Base-by-base conservation (phyloP, 805 yeast genomes). In the Saturnispora kantuleensis region DNA sequence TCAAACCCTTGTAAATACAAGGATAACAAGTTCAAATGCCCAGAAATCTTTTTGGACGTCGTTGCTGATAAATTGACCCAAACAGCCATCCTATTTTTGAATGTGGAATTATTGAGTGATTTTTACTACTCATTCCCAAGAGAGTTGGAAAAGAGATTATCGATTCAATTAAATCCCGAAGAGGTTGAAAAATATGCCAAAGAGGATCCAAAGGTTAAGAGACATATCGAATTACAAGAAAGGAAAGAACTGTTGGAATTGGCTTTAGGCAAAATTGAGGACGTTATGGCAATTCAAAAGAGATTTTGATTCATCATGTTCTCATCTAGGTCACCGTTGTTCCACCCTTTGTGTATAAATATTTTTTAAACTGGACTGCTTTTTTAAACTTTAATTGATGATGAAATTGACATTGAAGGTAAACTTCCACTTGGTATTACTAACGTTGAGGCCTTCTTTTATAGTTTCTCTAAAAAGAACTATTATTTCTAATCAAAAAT, bases 51-150 rank as follows among this genome's bases (percentile, higher is more conserved):
- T 53, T 69, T 93, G 59, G 95, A 87, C 58, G 95, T 87, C 2
- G 96, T 93, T 4, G 82, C 93, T 42, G 89, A 87, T 50, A 93
- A 93, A 62, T 67, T 93, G 18, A 86, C 97, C 0, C 83, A 90
- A 10, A 93, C 98, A 0, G 93, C 98, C 0, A 93, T 93, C 3
- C 64, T 93, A 49, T 93, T 93, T 56, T 67, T 93, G 59, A 93
- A 93, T 58, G 97, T 94, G 45, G 99, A 93, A 63, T 68, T 93
- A 45, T 68, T 93, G 50, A 84, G 95, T 52, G 98, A 94, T 63
- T 93, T 93, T 58, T 94, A 90, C 60, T 93, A 94, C 63, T 87
- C 88, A 54, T 90, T 93, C 64, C 97, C 99, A 2, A 74, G 97
- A 47, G 97, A 88, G 62, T 70, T 93, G 50, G 99, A 93, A 60